Conservation (phyloP, 139 green algal species). For the Chlamydomonas eustigma region DNA sequence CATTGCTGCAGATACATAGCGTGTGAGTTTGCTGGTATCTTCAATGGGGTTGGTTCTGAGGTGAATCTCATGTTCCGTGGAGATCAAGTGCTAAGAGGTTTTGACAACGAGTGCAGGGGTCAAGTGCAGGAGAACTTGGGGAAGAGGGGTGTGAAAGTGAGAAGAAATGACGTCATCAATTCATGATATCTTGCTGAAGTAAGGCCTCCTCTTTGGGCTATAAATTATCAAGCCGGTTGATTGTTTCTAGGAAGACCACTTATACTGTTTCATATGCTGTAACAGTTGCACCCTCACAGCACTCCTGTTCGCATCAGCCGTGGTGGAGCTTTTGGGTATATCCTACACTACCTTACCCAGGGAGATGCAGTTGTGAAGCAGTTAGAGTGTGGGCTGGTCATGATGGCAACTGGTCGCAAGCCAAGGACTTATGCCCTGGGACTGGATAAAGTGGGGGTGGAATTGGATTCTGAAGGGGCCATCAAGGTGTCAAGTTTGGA, state of each 20-base stretch:
- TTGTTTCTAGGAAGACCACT: too few species aligned
- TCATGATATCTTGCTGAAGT: too few species aligned
- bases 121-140: constrained; percentile 58
- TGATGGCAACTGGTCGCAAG: constrained; percentile 38
- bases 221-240: too few species aligned
- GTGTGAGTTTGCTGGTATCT: constrained; percentile 95
- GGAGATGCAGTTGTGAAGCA: not conserved
- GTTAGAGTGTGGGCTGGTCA: constrained; percentile 9
- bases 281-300: not conserved
- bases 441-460: constrained; percentile 69
- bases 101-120: constrained; percentile 59
- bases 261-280: too few species aligned
- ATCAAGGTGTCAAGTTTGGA: too few species aligned
- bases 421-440: constrained; percentile 72
- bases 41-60: constrained; percentile 78
- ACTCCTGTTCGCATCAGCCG: constrained; percentile 1
- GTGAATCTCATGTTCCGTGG: constrained; percentile 74
- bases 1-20: constrained; percentile 89
- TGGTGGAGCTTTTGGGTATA: not conserved
- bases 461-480: constrained; percentile 41
- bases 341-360: not conserved
- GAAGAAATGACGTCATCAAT: too few species aligned
- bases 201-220: too few species aligned
- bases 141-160: constrained; percentile 40
- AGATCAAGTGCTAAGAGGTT: constrained; percentile 62